phyloP scores from a whole-genome alignment of 2,329 filamentous ascomycete genomes.

The Fonsecaea pugnacius region DNA sequence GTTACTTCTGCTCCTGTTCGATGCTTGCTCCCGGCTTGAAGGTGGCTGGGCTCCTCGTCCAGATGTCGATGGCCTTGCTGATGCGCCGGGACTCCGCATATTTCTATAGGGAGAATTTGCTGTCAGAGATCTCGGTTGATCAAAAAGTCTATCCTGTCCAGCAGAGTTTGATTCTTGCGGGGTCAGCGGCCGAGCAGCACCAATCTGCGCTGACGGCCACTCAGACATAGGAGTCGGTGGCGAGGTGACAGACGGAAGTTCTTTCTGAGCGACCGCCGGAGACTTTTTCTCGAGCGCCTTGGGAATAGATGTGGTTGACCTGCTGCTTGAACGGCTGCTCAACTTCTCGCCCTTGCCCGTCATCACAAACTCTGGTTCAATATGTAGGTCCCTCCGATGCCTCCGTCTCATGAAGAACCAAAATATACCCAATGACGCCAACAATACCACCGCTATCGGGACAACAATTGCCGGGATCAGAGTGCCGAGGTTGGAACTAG shows the following conservation, averaged over 20 bases:
- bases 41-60: conserved; percentile 25
- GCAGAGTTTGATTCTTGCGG: conserved; percentile 22
- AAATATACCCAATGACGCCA: conserved; percentile 35
- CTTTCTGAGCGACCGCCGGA: conserved; percentile 23
- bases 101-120: conserved; percentile 29
- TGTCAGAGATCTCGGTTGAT: conserved; percentile 14
- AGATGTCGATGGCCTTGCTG: conserved; percentile 17
- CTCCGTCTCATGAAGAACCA: conserved; percentile 38
- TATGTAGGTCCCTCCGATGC: conserved; percentile 32
- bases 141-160: conserved; percentile 8
- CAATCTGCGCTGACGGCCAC: conserved; percentile 32
- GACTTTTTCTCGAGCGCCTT: conserved; percentile 21
- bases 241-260: conserved; percentile 27
- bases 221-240: conserved; percentile 28
- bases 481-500: conserved; percentile 39
- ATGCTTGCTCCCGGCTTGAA: conserved; percentile 10
- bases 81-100: conserved; percentile 24
- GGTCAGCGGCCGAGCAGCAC: conserved; percentile 30
- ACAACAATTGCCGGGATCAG: conserved; percentile 37
- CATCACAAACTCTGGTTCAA: conserved; percentile 37
- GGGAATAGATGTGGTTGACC: conserved; percentile 27
- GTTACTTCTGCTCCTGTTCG: conserved; percentile 25
- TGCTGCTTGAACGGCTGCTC: conserved; percentile 34
- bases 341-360: conserved; percentile 36
- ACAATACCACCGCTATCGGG: conserved; percentile 32